Evolutionary conservation across 2,329 filamentous ascomycete species (phyloP).

Genomic region (Aspergillus felis): DNA sequence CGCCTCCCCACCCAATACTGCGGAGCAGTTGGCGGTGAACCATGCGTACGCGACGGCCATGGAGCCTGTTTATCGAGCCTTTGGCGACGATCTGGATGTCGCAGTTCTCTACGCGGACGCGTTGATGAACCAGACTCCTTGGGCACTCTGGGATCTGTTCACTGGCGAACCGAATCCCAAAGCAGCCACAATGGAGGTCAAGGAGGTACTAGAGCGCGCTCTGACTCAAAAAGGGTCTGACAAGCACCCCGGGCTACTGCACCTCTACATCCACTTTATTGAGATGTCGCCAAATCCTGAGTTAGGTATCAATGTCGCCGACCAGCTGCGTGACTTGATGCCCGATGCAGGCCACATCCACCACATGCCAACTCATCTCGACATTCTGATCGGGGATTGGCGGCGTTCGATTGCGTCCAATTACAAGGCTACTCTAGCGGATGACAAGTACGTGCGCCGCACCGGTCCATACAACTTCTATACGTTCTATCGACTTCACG

Average conservation of each 20-base stretch:
- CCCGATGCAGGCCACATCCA: slow-evolving; percentile 66
- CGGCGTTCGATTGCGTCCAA: slow-evolving; percentile 62
- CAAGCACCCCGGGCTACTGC: slow-evolving; percentile 64
- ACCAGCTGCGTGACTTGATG: slow-evolving; percentile 58
- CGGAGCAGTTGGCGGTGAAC: slow-evolving; percentile 45
- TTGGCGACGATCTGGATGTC: slow-evolving; percentile 56
- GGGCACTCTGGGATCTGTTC: slow-evolving; percentile 59
- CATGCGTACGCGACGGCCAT: slow-evolving; percentile 59
- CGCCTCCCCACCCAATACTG: slow-evolving; percentile 45
- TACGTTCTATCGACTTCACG: slow-evolving; percentile 66
- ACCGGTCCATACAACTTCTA: slow-evolving; percentile 63
- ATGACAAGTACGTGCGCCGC: slow-evolving; percentile 59
- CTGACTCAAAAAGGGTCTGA: slow-evolving; percentile 48
- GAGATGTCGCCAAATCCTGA: slow-evolving; percentile 69
- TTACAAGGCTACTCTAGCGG: slow-evolving; percentile 59
- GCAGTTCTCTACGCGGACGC: slow-evolving; percentile 60
- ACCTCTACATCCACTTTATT: slow-evolving; percentile 72
- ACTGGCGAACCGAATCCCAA: slow-evolving; percentile 53
- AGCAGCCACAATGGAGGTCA: slow-evolving; percentile 55
- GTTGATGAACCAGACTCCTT: slow-evolving; percentile 62
- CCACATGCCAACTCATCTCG: slow-evolving; percentile 74
- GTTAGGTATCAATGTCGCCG: slow-evolving; percentile 55
- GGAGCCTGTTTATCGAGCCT: slow-evolving; percentile 49
- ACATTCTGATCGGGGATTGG: slow-evolving; percentile 70
- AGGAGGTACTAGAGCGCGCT: slow-evolving; percentile 55